Base-by-base conservation (phyloP, 495 filamentous ascomycete species). In the Jackrogersella multiformis region DNA sequence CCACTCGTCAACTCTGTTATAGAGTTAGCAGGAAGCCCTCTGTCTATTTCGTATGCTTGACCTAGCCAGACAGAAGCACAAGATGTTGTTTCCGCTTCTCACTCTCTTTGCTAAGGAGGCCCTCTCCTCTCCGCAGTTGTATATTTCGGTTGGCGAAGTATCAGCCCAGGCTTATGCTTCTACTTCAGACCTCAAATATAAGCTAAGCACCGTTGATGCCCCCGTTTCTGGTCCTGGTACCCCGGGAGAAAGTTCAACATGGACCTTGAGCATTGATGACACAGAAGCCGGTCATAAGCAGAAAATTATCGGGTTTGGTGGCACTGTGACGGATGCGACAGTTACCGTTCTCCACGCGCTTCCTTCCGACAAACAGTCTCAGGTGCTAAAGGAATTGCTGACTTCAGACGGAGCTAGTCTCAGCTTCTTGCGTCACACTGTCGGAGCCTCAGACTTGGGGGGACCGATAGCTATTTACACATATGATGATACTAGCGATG, bases 241-340 rank as follows among this genome's bases (percentile, higher is more conserved):
- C 18, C 73, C 81, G 0, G 81, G 79, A 7, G 76, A 72, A 1
- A 61, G 70, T 24, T 82, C 79, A 38, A 80, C 78, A 23, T 85
- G 83, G 81, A 73, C 73, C 51, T 66, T 84, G n/a, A 81, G 52
- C 39, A 76, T 85, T 18, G 80, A 85, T 41, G 83, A 85, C 66
- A 81, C 81, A 5, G 34, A 69, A 51, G 66, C 77, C 12, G 83
- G 83, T 5, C 71, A 81, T 46, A 84, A 82, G 45, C 78, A 73
- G 66, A 80, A 76, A 16, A 79, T 87, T 63, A 76, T 71, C 20
- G 85, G 85, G 1, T 87, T 87, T 56, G 85, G 85, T 21, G 83
- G 80, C 32, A 79, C 84, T 5, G 82, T 85, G 34, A 87, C 85
- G 16, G 85, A 86, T 64, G 80, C 84, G 7, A 85, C 84, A 4